A percentile compares a stretch with the other conserved stretches of the same genome.
These are phyloP conservation scores for Xylaria bambusicola DNA, from an alignment of 495 filamentous ascomycete species.

Conservation along the genomic window DNA sequence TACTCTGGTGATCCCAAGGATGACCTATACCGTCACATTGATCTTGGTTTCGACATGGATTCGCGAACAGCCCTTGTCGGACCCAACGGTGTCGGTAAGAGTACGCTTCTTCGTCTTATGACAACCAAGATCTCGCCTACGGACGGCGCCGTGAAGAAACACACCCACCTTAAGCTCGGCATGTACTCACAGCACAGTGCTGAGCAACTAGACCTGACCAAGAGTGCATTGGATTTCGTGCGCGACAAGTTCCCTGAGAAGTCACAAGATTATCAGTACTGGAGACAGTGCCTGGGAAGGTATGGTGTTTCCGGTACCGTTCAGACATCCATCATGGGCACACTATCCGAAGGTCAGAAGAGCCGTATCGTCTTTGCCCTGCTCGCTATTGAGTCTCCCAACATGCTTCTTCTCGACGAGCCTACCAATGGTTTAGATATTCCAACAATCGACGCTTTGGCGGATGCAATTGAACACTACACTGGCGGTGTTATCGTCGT, in stretches of 20 bases:
- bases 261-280: slow-evolving; percentile 98
- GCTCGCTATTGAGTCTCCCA: slow-evolving; percentile 91
- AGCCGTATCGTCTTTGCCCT: slow-evolving; percentile 96
- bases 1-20: slow-evolving; percentile 89
- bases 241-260: slow-evolving; percentile 89
- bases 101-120: slow-evolving; percentile 96
- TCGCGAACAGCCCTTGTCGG: slow-evolving; percentile 95
- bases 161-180: slow-evolving; percentile 97
- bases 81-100: slow-evolving; percentile 99
- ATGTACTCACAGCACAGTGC: slow-evolving; percentile 98
- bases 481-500: slow-evolving; percentile 97
- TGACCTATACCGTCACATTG: slow-evolving; percentile 92
- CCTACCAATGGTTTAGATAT: slow-evolving; percentile 99
- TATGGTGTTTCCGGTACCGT: slow-evolving; percentile 90
- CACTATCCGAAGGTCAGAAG: slow-evolving; percentile 96
- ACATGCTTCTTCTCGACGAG: slow-evolving; percentile 98
- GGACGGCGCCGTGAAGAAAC: slow-evolving; percentile 75
- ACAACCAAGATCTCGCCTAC: slow-evolving; percentile 93
- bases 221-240: slow-evolving; percentile 96
- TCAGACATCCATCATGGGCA: slow-evolving; percentile 97
- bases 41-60: slow-evolving; percentile 99
- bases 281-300: slow-evolving; percentile 92
- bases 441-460: slow-evolving; percentile 95
- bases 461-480: slow-evolving; percentile 95
- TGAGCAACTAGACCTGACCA: slow-evolving; percentile 96